Evolutionary conservation across 202 grass and related monocot species (phyloP).

Genomic region (Elaeis oleifera): DNA sequence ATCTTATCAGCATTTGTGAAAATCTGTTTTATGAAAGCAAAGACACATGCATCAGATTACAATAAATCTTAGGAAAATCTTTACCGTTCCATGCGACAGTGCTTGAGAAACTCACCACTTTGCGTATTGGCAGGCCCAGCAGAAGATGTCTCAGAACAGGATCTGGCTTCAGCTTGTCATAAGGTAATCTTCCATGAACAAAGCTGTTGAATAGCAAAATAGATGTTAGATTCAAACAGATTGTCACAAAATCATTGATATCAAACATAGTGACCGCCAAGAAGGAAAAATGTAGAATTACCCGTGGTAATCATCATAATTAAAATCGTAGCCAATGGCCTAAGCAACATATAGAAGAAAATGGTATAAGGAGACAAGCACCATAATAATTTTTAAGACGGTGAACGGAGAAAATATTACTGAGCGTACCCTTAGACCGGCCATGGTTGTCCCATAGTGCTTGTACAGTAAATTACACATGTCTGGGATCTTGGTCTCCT

Average conservation of each 20-base stretch:
- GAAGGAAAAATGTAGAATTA: conserved; percentile 3
- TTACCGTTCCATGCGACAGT: too few relatives aligned
- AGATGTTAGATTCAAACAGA: not conserved
- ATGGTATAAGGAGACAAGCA: not conserved
- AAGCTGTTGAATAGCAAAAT: conserved; percentile 28
- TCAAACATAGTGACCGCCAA: not conserved
- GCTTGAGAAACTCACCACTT: conserved; percentile 44
- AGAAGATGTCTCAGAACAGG: conserved; percentile 72
- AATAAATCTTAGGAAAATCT: not conserved
- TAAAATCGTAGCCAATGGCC: conserved; percentile 84
- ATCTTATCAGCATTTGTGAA: conserved; percentile 87
- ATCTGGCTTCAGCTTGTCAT: conserved; percentile 87
- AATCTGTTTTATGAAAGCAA: conserved; percentile 35
- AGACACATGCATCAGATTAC: conserved; percentile 7
- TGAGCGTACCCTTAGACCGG: conserved; percentile 62
- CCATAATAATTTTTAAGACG: not conserved
- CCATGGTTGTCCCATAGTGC: conserved; percentile 95
- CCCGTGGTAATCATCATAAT: conserved; percentile 82
- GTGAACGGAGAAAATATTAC: not conserved
- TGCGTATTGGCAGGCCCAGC: conserved; percentile 72
- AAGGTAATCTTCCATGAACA: conserved; percentile 90
- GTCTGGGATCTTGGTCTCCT: conserved; percentile 46
- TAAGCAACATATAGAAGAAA: conserved; percentile 20
- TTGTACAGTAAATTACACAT: conserved; percentile 81
- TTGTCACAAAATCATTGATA: conserved; percentile 1